Evolutionary conservation across 495 filamentous ascomycete species (phyloP).

Genomic region (Saxophila tyrrhenica): DNA sequence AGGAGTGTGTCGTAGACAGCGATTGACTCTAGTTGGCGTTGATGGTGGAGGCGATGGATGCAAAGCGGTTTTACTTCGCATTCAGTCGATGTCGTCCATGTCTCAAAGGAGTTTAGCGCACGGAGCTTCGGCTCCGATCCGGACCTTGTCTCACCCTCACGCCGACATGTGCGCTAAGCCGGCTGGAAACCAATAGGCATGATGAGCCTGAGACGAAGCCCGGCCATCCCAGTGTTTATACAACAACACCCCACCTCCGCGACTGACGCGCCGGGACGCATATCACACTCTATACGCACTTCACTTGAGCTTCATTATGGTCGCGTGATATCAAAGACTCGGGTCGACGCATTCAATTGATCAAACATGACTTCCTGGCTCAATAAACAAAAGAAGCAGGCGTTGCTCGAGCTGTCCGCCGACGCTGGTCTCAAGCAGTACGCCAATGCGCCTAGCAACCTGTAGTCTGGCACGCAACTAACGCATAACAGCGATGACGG

Average conservation of each 20-base stretch:
- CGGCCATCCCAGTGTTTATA: not conserved
- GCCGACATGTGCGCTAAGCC: too few species aligned
- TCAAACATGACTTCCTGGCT: constrained; percentile 59
- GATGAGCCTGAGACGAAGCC: too few species aligned
- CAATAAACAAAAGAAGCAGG: constrained; percentile 70
- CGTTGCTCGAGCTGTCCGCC: constrained; percentile 64
- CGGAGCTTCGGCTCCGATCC: too few species aligned
- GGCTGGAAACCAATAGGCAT: too few species aligned
- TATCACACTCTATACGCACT: not conserved
- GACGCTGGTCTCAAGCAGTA: constrained; percentile 65
- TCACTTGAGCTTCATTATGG: not conserved
- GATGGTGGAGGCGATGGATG: too few species aligned
- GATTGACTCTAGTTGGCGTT: too few species aligned
- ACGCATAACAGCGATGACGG: constrained; percentile 49
- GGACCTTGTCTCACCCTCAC: too few species aligned
- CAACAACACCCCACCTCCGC: not conserved
- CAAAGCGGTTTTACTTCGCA: too few species aligned
- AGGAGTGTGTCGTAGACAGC: too few species aligned
- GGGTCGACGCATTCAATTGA: not conserved
- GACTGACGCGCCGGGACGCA: not conserved
- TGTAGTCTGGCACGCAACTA: not conserved
- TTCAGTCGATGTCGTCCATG: too few species aligned
- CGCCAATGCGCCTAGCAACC: constrained; percentile 20
- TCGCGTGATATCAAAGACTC: not conserved
- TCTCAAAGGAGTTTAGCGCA: too few species aligned